A percentile compares a stretch with the other conserved stretches of the same genome.
These are phyloP conservation scores for Metschnikowia lachancei DNA, from an alignment of 805 yeast species.

Conservation along the genomic window DNA sequence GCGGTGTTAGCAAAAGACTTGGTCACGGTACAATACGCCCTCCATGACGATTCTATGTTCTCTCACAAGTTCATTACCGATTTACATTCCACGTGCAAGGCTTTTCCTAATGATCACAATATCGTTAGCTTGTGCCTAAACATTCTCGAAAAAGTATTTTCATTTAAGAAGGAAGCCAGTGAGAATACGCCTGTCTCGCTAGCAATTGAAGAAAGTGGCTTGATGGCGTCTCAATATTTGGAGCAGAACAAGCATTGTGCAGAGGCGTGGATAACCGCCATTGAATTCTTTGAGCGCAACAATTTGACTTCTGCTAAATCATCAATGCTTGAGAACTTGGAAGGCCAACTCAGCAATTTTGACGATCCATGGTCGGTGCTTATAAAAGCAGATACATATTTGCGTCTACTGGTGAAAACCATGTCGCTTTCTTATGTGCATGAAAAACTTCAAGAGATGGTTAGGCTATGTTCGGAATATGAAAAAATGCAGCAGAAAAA, in stretches of 20 bases:
- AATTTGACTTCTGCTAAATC: not conserved
- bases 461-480: not conserved
- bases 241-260: not conserved
- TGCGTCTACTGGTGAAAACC: not conserved
- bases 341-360: not conserved
- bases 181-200: not conserved
- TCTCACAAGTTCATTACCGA: not conserved
- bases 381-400: not conserved
- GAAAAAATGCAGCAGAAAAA: not conserved
- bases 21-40: not conserved
- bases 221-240: not conserved
- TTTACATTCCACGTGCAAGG: not conserved
- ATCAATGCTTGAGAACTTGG: not conserved
- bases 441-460: not conserved
- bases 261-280: not conserved
- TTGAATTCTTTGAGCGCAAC: conserved; percentile 1
- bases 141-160: not conserved
- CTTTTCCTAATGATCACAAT: not conserved
- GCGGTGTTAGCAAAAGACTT: not conserved
- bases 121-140: not conserved
- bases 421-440: not conserved
- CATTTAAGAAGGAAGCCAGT: no score
- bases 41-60: no score
- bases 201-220: not conserved
- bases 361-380: not conserved